These are phyloP conservation scores for Sarocladium brachiariae DNA, from an alignment of 2,329 filamentous ascomycete species.

Conservation along the genomic window DNA sequence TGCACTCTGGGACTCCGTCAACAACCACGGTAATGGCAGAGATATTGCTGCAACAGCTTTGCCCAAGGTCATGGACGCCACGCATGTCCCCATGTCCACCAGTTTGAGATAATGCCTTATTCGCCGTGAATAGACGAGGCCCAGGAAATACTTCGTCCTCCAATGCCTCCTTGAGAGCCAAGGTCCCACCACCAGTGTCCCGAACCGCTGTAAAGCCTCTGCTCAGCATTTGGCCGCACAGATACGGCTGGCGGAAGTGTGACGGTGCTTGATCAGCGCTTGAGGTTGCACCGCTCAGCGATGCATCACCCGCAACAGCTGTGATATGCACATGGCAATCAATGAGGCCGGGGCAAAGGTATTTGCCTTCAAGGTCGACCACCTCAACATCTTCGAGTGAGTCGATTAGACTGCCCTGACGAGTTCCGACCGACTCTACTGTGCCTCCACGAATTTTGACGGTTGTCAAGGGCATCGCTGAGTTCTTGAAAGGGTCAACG, in stretches of 20 bases:
- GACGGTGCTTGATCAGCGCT: slow-evolving; percentile 27
- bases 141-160: slow-evolving; percentile 48
- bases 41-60: slow-evolving; percentile 32
- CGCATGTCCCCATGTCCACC: slow-evolving; percentile 48
- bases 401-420: background rate
- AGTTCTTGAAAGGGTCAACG: slow-evolving; percentile 27
- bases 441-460: background rate
- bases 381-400: background rate
- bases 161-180: slow-evolving; percentile 49
- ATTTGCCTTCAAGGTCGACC: slow-evolving; percentile 21
- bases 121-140: slow-evolving; percentile 48
- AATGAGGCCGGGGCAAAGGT: slow-evolving; percentile 26
- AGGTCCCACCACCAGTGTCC: slow-evolving; percentile 50
- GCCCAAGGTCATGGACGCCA: slow-evolving; percentile 30
- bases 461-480: background rate
- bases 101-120: slow-evolving; percentile 46
- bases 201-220: slow-evolving; percentile 53
- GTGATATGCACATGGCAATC: slow-evolving; percentile 27
- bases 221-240: slow-evolving; percentile 41
- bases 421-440: background rate
- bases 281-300: slow-evolving; percentile 18
- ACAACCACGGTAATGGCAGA: slow-evolving; percentile 34
- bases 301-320: slow-evolving; percentile 22
- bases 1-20: slow-evolving; percentile 49
- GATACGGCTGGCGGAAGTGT: slow-evolving; percentile 38